Evolutionary conservation across 1,139 yeast species (phyloP).

Genomic region (Nakaseomyces kungkrabaensis): DNA sequence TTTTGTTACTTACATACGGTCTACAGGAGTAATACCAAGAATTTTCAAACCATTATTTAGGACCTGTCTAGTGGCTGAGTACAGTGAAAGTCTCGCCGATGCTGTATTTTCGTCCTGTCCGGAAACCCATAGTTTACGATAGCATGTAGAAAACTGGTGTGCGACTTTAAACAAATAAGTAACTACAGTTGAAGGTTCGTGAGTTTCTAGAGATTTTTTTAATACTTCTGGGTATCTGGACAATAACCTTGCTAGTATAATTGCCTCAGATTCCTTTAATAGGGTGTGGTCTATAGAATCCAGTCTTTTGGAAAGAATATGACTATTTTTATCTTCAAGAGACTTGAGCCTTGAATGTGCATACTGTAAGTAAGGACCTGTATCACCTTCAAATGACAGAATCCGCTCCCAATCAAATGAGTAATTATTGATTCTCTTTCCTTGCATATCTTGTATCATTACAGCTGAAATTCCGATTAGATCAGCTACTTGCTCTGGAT

Average conservation of each 20-base stretch:
- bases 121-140: conserved; percentile 93
- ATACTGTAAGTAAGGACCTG: conserved; percentile 97
- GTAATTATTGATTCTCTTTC: conserved; percentile 93
- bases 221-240: conserved; percentile 92
- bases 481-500: conserved; percentile 94
- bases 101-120: conserved; percentile 89
- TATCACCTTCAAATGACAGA: conserved; percentile 97
- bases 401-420: conserved; percentile 97
- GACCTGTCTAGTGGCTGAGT: conserved; percentile 83
- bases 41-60: conserved; percentile 83
- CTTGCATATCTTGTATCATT: conserved; percentile 98
- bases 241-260: conserved; percentile 61
- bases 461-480: conserved; percentile 94
- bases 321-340: conserved; percentile 66
- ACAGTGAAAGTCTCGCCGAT: conserved; percentile 84
- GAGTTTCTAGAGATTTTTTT: conserved; percentile 70
- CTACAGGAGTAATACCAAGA: conserved; percentile 93
- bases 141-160: conserved; percentile 92
- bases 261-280: conserved; percentile 69
- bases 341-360: conserved; percentile 97
- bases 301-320: conserved; percentile 33
- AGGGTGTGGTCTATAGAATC: conserved; percentile 56
- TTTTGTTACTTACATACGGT: conserved; percentile 62
- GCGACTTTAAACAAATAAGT: conserved; percentile 91
- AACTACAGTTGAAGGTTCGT: conserved; percentile 90